Conservation (phyloP, 164 flowering plant genomes). For the Sextonia rubra region DNA sequence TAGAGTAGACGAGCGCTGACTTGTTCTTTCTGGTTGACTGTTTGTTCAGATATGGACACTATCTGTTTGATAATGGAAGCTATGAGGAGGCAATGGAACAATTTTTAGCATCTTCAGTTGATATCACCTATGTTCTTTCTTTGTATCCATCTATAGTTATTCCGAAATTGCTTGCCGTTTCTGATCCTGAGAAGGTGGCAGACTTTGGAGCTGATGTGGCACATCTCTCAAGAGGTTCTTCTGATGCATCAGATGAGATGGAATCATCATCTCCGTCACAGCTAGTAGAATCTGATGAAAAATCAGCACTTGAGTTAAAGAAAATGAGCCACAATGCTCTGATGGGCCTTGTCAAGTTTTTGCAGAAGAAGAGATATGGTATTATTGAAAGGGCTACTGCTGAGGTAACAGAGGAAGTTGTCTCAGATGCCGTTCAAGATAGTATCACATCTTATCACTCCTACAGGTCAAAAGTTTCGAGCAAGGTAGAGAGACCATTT, state of each 20-base stretch:
- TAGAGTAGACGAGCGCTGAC: background rate
- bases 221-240: slow-evolving; percentile 77
- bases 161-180: slow-evolving; percentile 56
- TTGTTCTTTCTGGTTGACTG: background rate
- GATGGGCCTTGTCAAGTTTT: slow-evolving; percentile 86
- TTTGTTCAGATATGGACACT: slow-evolving; percentile 75
- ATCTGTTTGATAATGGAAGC: slow-evolving; percentile 83
- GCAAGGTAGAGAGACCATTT: slow-evolving; percentile 47
- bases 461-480: slow-evolving; percentile 45
- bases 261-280: slow-evolving; percentile 50
- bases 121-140: slow-evolving; percentile 84
- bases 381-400: slow-evolving; percentile 85
- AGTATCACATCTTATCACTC: slow-evolving; percentile 44
- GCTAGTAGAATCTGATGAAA: slow-evolving; percentile 50
- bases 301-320: slow-evolving; percentile 59
- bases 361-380: slow-evolving; percentile 76
- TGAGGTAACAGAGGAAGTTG: slow-evolving; percentile 91
- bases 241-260: slow-evolving; percentile 87
- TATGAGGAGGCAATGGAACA: slow-evolving; percentile 99
- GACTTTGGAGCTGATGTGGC: slow-evolving; percentile 57
- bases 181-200: slow-evolving; percentile 58
- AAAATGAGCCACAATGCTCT: slow-evolving; percentile 89
- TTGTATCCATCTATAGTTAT: slow-evolving; percentile 74
- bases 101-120: slow-evolving; percentile 87
- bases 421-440: slow-evolving; percentile 75